Evolutionary conservation across 2,329 filamentous ascomycete species (phyloP).

Genomic region (Chaetomium globosum): DNA sequence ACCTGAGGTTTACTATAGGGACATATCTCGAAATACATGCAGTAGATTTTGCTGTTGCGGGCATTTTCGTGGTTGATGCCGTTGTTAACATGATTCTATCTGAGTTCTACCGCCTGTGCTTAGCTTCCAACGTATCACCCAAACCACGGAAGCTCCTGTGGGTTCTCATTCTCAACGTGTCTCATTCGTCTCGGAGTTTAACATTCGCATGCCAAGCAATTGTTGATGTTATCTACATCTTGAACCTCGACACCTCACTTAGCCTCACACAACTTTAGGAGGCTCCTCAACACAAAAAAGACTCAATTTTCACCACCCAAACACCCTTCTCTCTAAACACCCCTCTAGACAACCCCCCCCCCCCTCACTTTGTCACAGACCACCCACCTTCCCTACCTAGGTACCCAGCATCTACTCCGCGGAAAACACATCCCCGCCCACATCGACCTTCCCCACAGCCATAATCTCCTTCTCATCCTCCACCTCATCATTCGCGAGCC

Average conservation of each 20-base stretch:
- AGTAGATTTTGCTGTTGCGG: too few relatives aligned
- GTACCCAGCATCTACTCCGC: background rate
- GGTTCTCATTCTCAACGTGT: background rate
- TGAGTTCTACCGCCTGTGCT: background rate
- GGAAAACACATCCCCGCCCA: conserved; percentile 62
- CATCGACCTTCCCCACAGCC: conserved; percentile 89
- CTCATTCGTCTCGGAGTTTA: background rate
- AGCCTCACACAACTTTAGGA: background rate
- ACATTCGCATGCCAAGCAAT: background rate
- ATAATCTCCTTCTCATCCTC: conserved; percentile 96
- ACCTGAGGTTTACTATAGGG: too few relatives aligned
- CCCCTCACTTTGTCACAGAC: too few relatives aligned
- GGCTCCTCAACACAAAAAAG: background rate
- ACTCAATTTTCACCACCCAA: conserved; percentile 1
- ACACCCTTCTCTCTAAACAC: background rate
- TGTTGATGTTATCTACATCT: background rate
- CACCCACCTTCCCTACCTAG: background rate
- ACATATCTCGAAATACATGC: too few relatives aligned
- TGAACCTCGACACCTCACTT: background rate
- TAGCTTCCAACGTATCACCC: background rate
- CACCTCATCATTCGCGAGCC: conserved; percentile 83
- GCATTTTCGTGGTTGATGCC: background rate
- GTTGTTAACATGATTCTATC: background rate
- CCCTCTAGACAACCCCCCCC: background rate
- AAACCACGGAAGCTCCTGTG: background rate